Evolutionary conservation across 192 early-diverging fungal species (phyloP).

Genomic region (Lobosporangium transversale): DNA sequence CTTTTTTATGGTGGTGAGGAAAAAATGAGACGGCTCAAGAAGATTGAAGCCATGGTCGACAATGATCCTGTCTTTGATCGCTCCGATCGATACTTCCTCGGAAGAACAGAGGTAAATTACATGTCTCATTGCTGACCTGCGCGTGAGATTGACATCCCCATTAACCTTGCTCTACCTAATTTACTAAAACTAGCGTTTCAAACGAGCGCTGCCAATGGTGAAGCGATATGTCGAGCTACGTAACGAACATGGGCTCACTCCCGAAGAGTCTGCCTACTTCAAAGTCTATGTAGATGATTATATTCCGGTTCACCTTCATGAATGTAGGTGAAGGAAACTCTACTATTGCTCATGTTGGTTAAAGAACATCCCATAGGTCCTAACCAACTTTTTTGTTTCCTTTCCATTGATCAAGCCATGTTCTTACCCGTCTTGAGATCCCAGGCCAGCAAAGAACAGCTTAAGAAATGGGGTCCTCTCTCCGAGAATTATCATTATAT

Average conservation of each 20-base stretch:
- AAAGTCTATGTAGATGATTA: slow-evolving; percentile 63
- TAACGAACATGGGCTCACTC: slow-evolving; percentile 55
- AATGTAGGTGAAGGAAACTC: slow-evolving; percentile 18
- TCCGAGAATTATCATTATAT: slow-evolving; percentile 61
- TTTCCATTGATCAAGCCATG: slow-evolving; percentile 43
- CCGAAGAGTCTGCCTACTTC: slow-evolving; percentile 50
- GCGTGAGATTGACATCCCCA: not conserved
- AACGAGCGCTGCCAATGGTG: slow-evolving; percentile 55
- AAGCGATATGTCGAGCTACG: slow-evolving; percentile 59
- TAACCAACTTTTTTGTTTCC: no score
- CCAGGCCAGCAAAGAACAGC: slow-evolving; percentile 61
- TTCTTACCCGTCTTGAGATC: slow-evolving; percentile 61
- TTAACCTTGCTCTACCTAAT: not conserved
- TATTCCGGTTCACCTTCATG: slow-evolving; percentile 54
- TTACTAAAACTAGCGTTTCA: slow-evolving; percentile 45
- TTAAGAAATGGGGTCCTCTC: slow-evolving; percentile 57
- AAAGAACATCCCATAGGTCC: no score
- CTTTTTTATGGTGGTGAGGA: slow-evolving; percentile 59
- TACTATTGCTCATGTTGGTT: no score
- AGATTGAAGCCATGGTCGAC: slow-evolving; percentile 55
- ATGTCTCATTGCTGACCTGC: slow-evolving; percentile 22
- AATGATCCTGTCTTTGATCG: slow-evolving; percentile 57
- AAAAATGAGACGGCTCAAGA: slow-evolving; percentile 28
- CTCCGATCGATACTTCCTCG: slow-evolving; percentile 59
- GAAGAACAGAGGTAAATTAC: slow-evolving; percentile 59